A percentile compares a stretch with the other conserved stretches of the same genome.
Evolutionary conservation across 345 rosid genomes (phyloP).

Genomic region (Boechera stricta): DNA sequence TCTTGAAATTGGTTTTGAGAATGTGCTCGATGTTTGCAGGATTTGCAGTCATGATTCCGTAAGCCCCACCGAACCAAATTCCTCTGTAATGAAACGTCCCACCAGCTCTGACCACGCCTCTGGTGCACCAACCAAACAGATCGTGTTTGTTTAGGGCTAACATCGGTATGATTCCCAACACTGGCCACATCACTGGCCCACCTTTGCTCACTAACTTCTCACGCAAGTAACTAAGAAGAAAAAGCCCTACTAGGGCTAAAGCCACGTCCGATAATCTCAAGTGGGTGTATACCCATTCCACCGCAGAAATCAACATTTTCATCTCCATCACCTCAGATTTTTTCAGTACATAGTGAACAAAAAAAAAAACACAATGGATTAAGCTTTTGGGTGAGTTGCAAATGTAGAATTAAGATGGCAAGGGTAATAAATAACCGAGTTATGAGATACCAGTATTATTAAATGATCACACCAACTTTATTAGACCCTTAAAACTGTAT

Average conservation of each 20-base stretch:
- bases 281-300: slow-evolving; percentile 41
- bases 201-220: slow-evolving; percentile 63
- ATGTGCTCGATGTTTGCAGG: slow-evolving; percentile 68
- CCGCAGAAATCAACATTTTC: slow-evolving; percentile 20
- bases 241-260: slow-evolving; percentile 54
- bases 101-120: slow-evolving; percentile 53
- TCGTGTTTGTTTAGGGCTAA: slow-evolving; percentile 43
- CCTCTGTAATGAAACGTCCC: slow-evolving; percentile 69
- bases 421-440: slow-evolving; percentile 22
- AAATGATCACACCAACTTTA: slow-evolving; percentile 41
- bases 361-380: background rate
- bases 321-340: background rate
- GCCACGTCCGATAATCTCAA: slow-evolving; percentile 50
- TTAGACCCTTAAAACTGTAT: slow-evolving; percentile 12
- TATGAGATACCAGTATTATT: slow-evolving; percentile 14
- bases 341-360: background rate
- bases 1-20: slow-evolving; percentile 67
- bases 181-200: slow-evolving; percentile 74
- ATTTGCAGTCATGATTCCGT: slow-evolving; percentile 59
- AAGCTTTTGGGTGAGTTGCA: slow-evolving; percentile 20
- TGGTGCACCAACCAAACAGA: slow-evolving; percentile 52
- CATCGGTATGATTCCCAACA: slow-evolving; percentile 59
- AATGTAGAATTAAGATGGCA: slow-evolving; percentile 1
- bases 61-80: slow-evolving; percentile 60
- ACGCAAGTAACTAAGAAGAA: slow-evolving; percentile 56